Base-by-base conservation (phyloP, 495 filamentous ascomycete genomes). In the Aspergillus diversus region DNA sequence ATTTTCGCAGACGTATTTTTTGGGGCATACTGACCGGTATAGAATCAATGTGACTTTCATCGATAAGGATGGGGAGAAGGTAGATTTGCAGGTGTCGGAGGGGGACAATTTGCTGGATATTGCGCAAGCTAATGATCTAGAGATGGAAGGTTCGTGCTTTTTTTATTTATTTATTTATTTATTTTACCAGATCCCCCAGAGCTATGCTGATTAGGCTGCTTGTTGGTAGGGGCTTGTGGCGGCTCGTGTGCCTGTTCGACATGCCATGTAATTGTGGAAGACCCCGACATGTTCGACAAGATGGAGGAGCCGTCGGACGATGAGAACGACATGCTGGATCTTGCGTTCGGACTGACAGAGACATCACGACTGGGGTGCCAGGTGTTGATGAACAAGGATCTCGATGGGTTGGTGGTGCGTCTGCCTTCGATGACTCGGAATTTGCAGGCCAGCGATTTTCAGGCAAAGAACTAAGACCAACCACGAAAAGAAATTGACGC, bases 311-410 rank as follows among this genome's bases (percentile, higher is more conserved):
- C 95, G 15, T 88, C 90, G 46, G 95, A 99, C 73, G 96, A 99
- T 73, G 95, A 99, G 84, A 98, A 98, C 74, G 95, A 99, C 77
- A 99, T 99, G 95, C 80, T 99, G 68, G 95, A 99, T 73, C 74
- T 98, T 62, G 95, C 95, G 0, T 99, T 99, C 74, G 95, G 95
- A 0, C 70, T 98, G 67, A 97, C 93, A 7, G 95, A 99, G 80
- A 99, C 96, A 51, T 96, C 92, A 49, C 85, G 95, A n/a, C 76
- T 99, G 51, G 95, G 95, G 7, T 99, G 95, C 76, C 95, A 99
- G 80, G 90, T 98, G 33, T 73, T 87, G 67, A 97, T 99, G 94
- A 88, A 73, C 21, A 92, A 91, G 75, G 91, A 94, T 64, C 77
- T 98, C 58, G 91, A 98, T 71, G 95, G 95, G 0, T 51, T 99